A percentile compares a stretch with the other conserved stretches of the same genome.
These are phyloP conservation scores for Arabidopsis lyrata DNA, from an alignment of 441 rosid species.

Conservation along the genomic window DNA sequence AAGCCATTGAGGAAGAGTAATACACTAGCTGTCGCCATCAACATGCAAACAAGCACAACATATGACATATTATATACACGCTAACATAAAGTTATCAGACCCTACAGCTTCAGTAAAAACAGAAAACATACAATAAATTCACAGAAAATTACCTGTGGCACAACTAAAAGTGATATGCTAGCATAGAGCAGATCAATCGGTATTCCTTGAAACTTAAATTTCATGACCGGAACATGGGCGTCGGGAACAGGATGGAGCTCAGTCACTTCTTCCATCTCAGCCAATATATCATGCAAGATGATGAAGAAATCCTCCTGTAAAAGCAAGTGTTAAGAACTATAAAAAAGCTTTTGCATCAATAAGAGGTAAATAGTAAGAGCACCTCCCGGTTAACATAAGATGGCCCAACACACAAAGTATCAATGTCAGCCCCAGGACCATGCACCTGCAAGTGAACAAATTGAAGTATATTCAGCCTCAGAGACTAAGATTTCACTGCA, in stretches of 20 bases:
- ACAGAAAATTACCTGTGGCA: conserved; percentile 65
- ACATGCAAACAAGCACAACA: conserved; percentile 8
- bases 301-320: conserved; percentile 74
- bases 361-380: conserved; percentile 30
- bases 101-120: background rate
- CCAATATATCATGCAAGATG: conserved; percentile 57
- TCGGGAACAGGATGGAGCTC: conserved; percentile 80
- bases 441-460: conserved; percentile 56
- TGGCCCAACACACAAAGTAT: conserved; percentile 78
- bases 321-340: conserved; percentile 13
- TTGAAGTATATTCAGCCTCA: conserved; percentile 3
- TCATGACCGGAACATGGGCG: conserved; percentile 85
- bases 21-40: background rate
- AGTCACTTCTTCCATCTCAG: conserved; percentile 69
- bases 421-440: conserved; percentile 80
- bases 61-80: background rate
- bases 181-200: conserved; percentile 80
- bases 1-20: conserved; percentile 6
- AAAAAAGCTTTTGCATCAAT: background rate
- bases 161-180: conserved; percentile 64
- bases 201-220: conserved; percentile 76
- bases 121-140: background rate
- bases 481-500: background rate
- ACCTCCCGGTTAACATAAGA: conserved; percentile 80
- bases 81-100: background rate